Evolutionary conservation across 345 rosid species (phyloP), one percentile per base, ranked within the genome.

Genomic region (Moricandia moricandioides): DNA sequence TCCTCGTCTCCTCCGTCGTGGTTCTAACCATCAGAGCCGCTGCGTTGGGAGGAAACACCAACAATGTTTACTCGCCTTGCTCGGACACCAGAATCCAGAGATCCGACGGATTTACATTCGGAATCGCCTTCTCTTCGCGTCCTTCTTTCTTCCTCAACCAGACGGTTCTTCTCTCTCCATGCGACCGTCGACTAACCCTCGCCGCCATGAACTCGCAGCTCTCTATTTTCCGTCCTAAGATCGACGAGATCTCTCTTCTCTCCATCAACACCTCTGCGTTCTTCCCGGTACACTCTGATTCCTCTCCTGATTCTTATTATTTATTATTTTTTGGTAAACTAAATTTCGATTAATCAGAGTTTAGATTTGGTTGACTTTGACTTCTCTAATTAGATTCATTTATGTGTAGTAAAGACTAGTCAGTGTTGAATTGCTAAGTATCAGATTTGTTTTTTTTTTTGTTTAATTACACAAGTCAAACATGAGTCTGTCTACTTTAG

Each of bases 191-290:
- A 8, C 90, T 89, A 18, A 43, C 87, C 5, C 91, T 93, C 54
- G 73, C 89, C 63, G 79, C 81, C 52, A 64, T 82, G 47, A 81
- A 62, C 71, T 75, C 97, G 43, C 97, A 89, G 85, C 80, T 90
- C 82, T 81, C 97, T 14, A 17, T 88, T 34, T 93, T 90, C 71
- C 83, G 97, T 61, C 97, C 98, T 57, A 89, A 88, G 69, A 82
- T 93, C 35, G 98, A 93, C 14, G 98, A 93, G 87, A 90, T 93
- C 88, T 90, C 98, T 57, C 93, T 93, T 18, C 98, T 93, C 75
- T 86, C 97, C n/a, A 75, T 93, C 84, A 93, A 93, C 75, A 75
- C 95, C 68, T 89, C 98, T 33, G 29, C 85, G 8, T 86, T 83
- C 80, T 75, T 66, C 40, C 92, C 87, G 70, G 89, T 45, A 45